phyloP scores from a whole-genome alignment of 768 basidiomycete genomes.

The Hebeloma cylindrosporum region DNA sequence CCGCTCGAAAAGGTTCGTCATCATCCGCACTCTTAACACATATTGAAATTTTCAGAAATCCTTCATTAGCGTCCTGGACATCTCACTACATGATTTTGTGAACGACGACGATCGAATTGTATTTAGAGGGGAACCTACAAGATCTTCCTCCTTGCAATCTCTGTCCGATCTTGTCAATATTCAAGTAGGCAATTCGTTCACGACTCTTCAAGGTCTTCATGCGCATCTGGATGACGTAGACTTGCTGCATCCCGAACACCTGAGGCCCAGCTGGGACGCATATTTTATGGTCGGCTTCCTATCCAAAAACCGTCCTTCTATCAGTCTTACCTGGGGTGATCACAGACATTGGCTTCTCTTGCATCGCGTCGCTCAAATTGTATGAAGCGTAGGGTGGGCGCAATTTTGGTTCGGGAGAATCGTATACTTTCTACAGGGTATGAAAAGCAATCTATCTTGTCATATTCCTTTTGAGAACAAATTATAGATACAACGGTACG shows the following conservation, averaged over 20 bases:
- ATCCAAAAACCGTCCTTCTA: neutral
- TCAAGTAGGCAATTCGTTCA: slow-evolving; percentile 65
- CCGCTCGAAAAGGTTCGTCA: slow-evolving; percentile 52
- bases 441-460: slow-evolving; percentile 13
- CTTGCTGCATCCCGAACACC: slow-evolving; percentile 66
- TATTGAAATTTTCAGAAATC: neutral
- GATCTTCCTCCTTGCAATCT: slow-evolving; percentile 8
- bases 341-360: slow-evolving; percentile 82
- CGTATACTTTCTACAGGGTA: slow-evolving; percentile 81
- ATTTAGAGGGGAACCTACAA: slow-evolving; percentile 56
- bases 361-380: slow-evolving; percentile 91
- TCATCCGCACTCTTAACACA: neutral
- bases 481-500: slow-evolving; percentile 87
- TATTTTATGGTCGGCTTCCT: slow-evolving; percentile 85
- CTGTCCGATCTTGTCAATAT: slow-evolving; percentile 55
- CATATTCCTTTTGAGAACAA: slow-evolving; percentile 3
- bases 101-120: slow-evolving; percentile 64
- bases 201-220: slow-evolving; percentile 51
- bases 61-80: slow-evolving; percentile 11
- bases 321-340: neutral
- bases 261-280: slow-evolving; percentile 91
- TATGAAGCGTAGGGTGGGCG: slow-evolving; percentile 96
- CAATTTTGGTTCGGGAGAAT: slow-evolving; percentile 84
- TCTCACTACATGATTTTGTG: slow-evolving; percentile 73
- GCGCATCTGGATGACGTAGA: slow-evolving; percentile 66